Conservation (phyloP, 768 basidiomycete genomes). For the Lactarius vividus region DNA sequence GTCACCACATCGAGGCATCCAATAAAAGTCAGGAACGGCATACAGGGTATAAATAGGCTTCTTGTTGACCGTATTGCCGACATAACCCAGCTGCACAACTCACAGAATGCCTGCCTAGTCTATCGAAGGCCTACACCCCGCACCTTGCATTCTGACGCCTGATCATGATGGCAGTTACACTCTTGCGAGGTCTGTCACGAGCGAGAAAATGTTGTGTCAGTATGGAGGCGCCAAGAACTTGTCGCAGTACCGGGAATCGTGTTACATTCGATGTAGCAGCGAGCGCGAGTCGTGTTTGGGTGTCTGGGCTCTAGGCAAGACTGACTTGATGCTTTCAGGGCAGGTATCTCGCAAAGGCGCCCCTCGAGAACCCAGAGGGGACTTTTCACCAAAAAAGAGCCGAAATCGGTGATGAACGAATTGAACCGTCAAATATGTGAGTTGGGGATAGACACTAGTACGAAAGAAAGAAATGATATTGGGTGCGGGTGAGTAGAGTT, state of each 20-base stretch:
- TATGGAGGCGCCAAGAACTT: background rate
- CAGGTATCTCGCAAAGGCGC: background rate
- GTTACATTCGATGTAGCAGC: background rate
- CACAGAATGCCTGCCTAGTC: background rate
- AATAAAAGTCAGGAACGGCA: no score
- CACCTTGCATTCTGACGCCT: background rate
- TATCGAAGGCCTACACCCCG: background rate
- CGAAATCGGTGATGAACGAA: background rate
- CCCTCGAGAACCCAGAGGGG: background rate
- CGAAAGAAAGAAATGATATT: background rate
- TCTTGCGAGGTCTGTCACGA: background rate
- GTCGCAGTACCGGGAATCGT: background rate
- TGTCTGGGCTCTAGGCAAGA: background rate
- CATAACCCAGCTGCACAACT: background rate
- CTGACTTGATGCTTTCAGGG: background rate
- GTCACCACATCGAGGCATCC: background rate
- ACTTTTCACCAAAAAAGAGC: background rate
- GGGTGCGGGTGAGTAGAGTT: background rate
- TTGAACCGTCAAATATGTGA: background rate
- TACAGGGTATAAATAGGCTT: no score
- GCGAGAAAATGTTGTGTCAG: background rate
- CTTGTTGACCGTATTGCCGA: no score
- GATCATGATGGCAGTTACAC: background rate
- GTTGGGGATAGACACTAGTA: background rate
- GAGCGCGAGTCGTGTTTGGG: background rate